These are phyloP conservation scores for Apiospora pterosperma DNA, from an alignment of 2,329 filamentous ascomycete species.

Conservation along the genomic window DNA sequence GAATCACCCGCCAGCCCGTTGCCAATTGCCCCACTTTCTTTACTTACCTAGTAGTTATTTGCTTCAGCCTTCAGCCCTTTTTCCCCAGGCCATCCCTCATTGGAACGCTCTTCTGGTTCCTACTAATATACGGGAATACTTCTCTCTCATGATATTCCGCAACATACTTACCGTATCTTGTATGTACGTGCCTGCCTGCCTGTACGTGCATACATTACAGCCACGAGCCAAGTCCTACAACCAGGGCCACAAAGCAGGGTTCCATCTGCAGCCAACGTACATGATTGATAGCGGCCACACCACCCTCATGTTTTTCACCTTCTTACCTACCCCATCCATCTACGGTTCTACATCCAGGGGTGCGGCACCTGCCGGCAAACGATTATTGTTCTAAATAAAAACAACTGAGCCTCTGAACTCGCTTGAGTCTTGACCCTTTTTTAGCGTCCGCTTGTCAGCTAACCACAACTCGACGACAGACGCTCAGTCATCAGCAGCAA, in stretches of 20 bases:
- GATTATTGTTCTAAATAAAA: slow-evolving; percentile 2
- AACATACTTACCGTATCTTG: not conserved
- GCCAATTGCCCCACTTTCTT: not conserved
- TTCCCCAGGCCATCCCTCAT: not conserved
- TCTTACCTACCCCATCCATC: not conserved
- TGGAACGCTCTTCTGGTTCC: not conserved
- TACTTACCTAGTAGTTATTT: no score
- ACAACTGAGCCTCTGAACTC: not conserved
- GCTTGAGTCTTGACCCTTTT: not conserved
- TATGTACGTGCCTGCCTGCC: not conserved
- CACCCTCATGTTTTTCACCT: slow-evolving; percentile 1
- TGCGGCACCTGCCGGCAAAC: slow-evolving; percentile 7
- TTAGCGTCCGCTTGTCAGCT: slow-evolving; percentile 1
- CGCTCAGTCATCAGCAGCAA: not conserved
- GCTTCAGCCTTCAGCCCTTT: not conserved
- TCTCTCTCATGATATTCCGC: not conserved
- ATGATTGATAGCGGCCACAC: slow-evolving; percentile 4
- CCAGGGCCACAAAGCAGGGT: not conserved
- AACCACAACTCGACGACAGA: not conserved
- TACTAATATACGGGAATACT: not conserved
- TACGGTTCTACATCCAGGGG: not conserved
- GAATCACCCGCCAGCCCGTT: not conserved
- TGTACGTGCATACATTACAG: not conserved
- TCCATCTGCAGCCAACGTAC: not conserved
- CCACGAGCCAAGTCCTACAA: not conserved